Base-by-base conservation (phyloP, 306 rosid genomes). In the Abrus pulchellus region DNA sequence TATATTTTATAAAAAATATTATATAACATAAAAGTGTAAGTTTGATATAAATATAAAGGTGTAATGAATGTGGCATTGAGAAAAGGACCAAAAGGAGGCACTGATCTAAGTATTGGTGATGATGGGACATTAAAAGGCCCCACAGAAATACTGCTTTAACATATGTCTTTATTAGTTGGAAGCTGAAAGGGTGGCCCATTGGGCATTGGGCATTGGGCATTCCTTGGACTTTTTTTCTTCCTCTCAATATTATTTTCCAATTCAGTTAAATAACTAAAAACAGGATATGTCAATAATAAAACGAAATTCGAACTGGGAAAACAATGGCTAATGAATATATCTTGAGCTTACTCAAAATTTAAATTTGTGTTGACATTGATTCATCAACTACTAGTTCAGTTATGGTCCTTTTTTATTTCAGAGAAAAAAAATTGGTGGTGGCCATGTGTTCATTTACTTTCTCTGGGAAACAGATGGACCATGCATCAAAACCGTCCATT, bases 311-410 rank as follows among this genome's bases (percentile, higher is more conserved):
- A 68, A 44, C 52, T 55, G 57, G 34, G 14, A 69, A 36, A 50
- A 79, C 30, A 38, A 57, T 49, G 71, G 50, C 20, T 60, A 78
- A 68, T 83, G 83, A 88, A 66, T 43, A 5, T 3, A 85, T 88
- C 88, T 89, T 90, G 20, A 20, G 20, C 20, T 20, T 20, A 20
- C 20, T 20, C 20, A 20, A 20, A 20, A 20, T 20, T 20, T 20
- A 0, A 80, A 88, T 77, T 81, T 84, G 90, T 75, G 34, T 73
- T 77, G 97, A 94, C 81, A 75, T 85, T 85, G 98, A 94, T 89
- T 87, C 81, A 47, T 74, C 84, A 92, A 88, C 98, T 3, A 84
- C 88, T 85, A 79, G 81, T 86, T 78, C 73, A 60, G 55, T 77
- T 64, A 80, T 80, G 83, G 85, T 78, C 52, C 74, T 74, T 20